A percentile compares a stretch with the other conserved stretches of the same genome.
Evolutionary conservation across 805 yeast species (phyloP).

Genomic region (Metschnikowia gelsemii): DNA sequence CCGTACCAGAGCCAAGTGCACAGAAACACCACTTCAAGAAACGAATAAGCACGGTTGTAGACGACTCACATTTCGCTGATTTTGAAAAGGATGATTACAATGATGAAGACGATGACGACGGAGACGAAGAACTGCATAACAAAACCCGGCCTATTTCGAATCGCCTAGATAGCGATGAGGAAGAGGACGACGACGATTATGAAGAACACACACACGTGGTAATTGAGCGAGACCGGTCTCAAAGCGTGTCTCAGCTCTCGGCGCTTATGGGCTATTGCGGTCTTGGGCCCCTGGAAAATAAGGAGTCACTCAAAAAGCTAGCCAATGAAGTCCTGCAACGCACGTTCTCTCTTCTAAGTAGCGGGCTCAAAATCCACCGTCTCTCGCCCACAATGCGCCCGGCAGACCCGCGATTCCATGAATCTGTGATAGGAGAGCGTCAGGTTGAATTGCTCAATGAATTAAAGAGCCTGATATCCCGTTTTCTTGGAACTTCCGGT

Average conservation of each 20-base stretch:
- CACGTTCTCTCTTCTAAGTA: slow-evolving; percentile 32
- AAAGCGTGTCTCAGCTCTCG: slow-evolving; percentile 26
- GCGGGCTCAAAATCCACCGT: slow-evolving; percentile 25
- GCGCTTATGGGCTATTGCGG: slow-evolving; percentile 40
- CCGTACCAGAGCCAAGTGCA: background rate
- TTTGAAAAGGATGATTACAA: slow-evolving; percentile 21
- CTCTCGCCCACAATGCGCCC: slow-evolving; percentile 24
- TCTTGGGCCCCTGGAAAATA: slow-evolving; percentile 19
- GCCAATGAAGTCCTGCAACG: slow-evolving; percentile 37
- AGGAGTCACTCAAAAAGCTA: slow-evolving; percentile 19
- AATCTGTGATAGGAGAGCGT: slow-evolving; percentile 30
- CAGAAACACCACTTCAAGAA: slow-evolving; percentile 2
- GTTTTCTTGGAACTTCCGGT: slow-evolving; percentile 16
- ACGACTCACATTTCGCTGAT: slow-evolving; percentile 21
- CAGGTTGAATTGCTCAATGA: slow-evolving; percentile 28
- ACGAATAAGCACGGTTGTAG: slow-evolving; percentile 31
- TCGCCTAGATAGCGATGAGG: slow-evolving; percentile 1
- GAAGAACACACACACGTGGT: slow-evolving; percentile 32
- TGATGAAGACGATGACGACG: slow-evolving; percentile 19
- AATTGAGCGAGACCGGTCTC: slow-evolving; percentile 19
- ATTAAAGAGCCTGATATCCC: slow-evolving; percentile 22
- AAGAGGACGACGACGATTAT: slow-evolving; percentile 19
- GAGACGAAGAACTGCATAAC: slow-evolving; percentile 6
- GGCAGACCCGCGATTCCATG: slow-evolving; percentile 19
- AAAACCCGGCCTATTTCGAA: background rate